Evolutionary conservation across 1,139 yeast species (phyloP).

Genomic region (Diutina neorugosa): DNA sequence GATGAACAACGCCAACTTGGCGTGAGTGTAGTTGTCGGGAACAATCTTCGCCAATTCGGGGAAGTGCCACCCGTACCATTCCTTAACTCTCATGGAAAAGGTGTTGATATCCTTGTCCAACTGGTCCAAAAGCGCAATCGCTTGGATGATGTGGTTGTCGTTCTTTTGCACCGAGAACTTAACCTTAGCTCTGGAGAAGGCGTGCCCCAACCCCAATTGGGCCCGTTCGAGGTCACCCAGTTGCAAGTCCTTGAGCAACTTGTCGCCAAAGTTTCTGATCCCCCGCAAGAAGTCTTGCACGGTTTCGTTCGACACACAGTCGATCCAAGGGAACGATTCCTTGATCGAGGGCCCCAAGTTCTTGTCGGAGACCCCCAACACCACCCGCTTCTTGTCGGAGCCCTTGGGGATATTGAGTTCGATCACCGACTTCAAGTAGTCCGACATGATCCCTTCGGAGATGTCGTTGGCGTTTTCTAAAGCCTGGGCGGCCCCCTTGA

Average conservation of each 20-base stretch:
- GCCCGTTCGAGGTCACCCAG: conserved; percentile 96
- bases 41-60: conserved; percentile 96
- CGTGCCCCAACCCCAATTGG: conserved; percentile 97
- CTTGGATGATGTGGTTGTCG: conserved; percentile 97
- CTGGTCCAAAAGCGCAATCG: conserved; percentile 92
- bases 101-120: conserved; percentile 96
- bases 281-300: conserved; percentile 96
- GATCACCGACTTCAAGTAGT: conserved; percentile 76
- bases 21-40: conserved; percentile 82
- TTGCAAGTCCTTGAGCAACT: conserved; percentile 82
- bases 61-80: conserved; percentile 99
- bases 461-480: conserved; percentile 96
- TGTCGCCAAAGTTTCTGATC: conserved; percentile 80
- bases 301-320: conserved; percentile 81
- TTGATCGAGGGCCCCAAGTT: conserved; percentile 95
- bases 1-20: conserved; percentile 71
- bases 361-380: conserved; percentile 86
- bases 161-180: conserved; percentile 97
- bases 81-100: conserved; percentile 97
- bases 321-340: conserved; percentile 78
- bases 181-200: conserved; percentile 97
- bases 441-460: conserved; percentile 93
- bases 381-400: conserved; percentile 51
- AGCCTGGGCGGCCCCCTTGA: conserved; percentile 98
- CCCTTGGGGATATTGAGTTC: conserved; percentile 89